Conservation (phyloP, 2,329 filamentous ascomycete genomes). For the Aspergillus ruber region DNA sequence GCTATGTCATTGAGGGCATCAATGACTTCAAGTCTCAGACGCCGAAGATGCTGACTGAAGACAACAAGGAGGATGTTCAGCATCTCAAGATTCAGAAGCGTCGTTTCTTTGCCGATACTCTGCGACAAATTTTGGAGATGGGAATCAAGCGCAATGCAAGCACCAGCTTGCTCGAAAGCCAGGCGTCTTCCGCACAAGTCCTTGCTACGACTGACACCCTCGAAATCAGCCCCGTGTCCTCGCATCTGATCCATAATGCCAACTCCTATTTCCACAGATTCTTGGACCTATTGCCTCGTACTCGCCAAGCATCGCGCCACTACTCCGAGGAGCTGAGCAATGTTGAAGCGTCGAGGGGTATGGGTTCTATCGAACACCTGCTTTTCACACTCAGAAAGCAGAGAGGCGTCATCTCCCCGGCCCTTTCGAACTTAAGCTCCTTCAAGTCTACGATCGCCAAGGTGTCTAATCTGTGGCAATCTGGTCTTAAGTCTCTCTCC, state of each 20-base stretch:
- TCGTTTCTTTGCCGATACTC: constrained; percentile 79
- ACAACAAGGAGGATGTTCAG: constrained; percentile 76
- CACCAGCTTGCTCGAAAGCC: constrained; percentile 63
- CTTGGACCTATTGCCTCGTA: constrained; percentile 64
- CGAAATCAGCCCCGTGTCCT: constrained; percentile 15
- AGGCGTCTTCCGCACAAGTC: constrained; percentile 64
- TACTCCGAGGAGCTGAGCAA: constrained; percentile 80
- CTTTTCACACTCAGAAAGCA: constrained; percentile 48
- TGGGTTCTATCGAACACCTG: constrained; percentile 81
- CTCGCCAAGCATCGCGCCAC: constrained; percentile 60
- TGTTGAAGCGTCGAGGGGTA: constrained; percentile 70
- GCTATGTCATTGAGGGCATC: constrained; percentile 61
- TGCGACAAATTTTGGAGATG: constrained; percentile 80
- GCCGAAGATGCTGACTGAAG: constrained; percentile 70
- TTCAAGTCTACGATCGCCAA: constrained; percentile 25
- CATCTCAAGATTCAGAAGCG: constrained; percentile 88
- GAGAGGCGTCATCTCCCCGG: constrained; percentile 28
- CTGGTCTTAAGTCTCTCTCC: constrained; percentile 18
- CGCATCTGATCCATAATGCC: constrained; percentile 35
- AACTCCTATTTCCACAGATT: constrained; percentile 75
- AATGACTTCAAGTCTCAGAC: constrained; percentile 75
- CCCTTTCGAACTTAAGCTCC: constrained; percentile 22
- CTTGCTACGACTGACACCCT: constrained; percentile 53
- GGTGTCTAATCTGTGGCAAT: constrained; percentile 29
- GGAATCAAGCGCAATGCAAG: constrained; percentile 79